Evolutionary conservation across 352 stramenopile species (phyloP).

Genomic region (Salisapilia sapeloensis): DNA sequence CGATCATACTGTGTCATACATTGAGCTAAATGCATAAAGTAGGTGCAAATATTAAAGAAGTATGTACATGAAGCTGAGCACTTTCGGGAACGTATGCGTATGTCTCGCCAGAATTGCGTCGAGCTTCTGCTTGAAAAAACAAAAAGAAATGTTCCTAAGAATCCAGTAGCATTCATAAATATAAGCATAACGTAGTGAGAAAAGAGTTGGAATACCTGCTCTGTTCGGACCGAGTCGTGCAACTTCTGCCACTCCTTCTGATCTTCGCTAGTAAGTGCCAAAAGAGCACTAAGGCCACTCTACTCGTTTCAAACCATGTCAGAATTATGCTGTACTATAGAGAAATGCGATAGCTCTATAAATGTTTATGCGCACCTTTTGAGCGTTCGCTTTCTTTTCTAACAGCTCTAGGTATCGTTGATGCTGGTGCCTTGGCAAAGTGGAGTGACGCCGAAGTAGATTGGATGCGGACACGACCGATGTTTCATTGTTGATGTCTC

Average conservation of each 20-base stretch:
- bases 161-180: no score
- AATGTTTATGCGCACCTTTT: slow-evolving; percentile 14
- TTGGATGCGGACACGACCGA: slow-evolving; percentile 12
- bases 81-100: not conserved
- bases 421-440: slow-evolving; percentile 27
- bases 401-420: slow-evolving; percentile 24
- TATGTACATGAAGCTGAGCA: not conserved
- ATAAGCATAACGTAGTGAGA: no score
- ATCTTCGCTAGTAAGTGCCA: slow-evolving; percentile 31
- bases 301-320: slow-evolving; percentile 4
- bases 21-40: no score
- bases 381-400: slow-evolving; percentile 17
- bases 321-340: not conserved
- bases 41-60: not conserved
- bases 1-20: no score
- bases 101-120: not conserved
- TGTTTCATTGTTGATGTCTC: no score
- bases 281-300: slow-evolving; percentile 29
- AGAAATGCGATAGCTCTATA: slow-evolving; percentile 3
- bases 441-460: slow-evolving; percentile 18
- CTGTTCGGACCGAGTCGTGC: slow-evolving; percentile 9
- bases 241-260: slow-evolving; percentile 14
- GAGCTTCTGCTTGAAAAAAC: not conserved
- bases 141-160: no score
- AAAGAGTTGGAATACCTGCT: no score